phyloP scores from a whole-genome alignment of 768 basidiomycete genomes.

The Fistulinella prunicolor region DNA sequence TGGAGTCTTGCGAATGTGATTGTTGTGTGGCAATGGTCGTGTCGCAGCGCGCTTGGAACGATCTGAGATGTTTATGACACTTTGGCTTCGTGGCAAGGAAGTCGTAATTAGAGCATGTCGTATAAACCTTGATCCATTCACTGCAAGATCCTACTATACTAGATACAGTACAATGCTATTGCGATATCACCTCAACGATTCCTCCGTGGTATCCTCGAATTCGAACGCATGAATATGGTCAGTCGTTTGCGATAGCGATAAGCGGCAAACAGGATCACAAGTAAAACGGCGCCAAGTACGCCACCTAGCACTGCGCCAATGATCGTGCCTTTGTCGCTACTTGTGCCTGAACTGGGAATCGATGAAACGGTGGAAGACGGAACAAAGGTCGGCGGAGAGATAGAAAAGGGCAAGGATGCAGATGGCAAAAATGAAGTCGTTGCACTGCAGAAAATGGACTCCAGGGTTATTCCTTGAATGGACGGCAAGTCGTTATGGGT shows the following conservation, averaged over 20 bases:
- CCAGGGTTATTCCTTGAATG: not conserved
- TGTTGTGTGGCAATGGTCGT: not conserved
- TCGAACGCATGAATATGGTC: not conserved
- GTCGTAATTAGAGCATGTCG: too few relatives aligned
- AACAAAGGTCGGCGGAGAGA: constrained; percentile 16
- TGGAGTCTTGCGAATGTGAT: not conserved
- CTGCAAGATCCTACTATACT: too few relatives aligned
- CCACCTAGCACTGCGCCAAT: constrained; percentile 16
- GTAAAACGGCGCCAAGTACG: constrained; percentile 10
- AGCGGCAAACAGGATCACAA: constrained; percentile 6
- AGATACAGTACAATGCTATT: not conserved
- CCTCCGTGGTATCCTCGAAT: not conserved
- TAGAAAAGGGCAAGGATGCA: constrained; percentile 22
- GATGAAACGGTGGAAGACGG: constrained; percentile 8
- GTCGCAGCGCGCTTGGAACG: not conserved
- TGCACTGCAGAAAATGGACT: constrained; percentile 13
- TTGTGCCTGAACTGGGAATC: not conserved
- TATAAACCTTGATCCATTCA: too few relatives aligned
- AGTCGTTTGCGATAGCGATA: constrained; percentile 8
- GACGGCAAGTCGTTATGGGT: not conserved
- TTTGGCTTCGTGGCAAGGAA: too few relatives aligned
- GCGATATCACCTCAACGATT: not conserved
- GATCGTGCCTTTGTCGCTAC: constrained; percentile 8
- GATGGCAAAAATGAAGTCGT: constrained; percentile 29
- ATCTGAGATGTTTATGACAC: constrained; percentile 22